A percentile compares a stretch with the other conserved stretches of the same genome.
Conservation (phyloP, 306 rosid species). For the Quercus variabilis region DNA sequence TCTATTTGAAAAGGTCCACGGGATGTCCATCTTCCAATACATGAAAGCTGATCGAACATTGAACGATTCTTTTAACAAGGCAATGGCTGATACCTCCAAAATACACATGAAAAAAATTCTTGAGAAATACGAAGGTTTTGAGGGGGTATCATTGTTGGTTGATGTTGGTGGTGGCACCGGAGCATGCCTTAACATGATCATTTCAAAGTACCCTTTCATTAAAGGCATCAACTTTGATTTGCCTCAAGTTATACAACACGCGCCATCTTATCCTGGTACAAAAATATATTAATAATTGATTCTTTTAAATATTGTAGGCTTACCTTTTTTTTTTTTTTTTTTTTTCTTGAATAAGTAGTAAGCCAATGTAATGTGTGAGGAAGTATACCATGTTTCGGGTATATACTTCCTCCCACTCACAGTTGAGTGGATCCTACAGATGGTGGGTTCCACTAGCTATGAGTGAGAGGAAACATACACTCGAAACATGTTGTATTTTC, state of each 20-base stretch:
- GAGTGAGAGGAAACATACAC: too few species aligned
- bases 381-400: too few species aligned
- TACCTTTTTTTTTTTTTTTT: too few species aligned
- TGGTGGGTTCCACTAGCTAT: too few species aligned
- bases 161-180: slow-evolving; percentile 43
- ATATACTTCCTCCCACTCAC: too few species aligned
- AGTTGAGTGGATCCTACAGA: too few species aligned
- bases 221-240: slow-evolving; percentile 39
- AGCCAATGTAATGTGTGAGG: too few species aligned
- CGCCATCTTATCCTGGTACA: slow-evolving; percentile 20
- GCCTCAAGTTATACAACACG: slow-evolving; percentile 33
- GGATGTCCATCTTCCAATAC: slow-evolving; percentile 16
- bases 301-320: not conserved
- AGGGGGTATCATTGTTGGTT: slow-evolving; percentile 28
- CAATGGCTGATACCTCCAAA: slow-evolving; percentile 12
- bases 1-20: slow-evolving; percentile 27
- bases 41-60: not conserved
- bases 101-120: slow-evolving; percentile 17
- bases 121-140: slow-evolving; percentile 28
- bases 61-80: slow-evolving; percentile 16
- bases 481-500: too few species aligned
- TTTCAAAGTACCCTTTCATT: slow-evolving; percentile 28
- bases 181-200: slow-evolving; percentile 22
- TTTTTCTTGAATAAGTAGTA: too few species aligned
- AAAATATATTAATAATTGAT: not conserved